phyloP scores from a whole-genome alignment of 352 stramenopile genomes.

The Saprolegnia diclina region DNA sequence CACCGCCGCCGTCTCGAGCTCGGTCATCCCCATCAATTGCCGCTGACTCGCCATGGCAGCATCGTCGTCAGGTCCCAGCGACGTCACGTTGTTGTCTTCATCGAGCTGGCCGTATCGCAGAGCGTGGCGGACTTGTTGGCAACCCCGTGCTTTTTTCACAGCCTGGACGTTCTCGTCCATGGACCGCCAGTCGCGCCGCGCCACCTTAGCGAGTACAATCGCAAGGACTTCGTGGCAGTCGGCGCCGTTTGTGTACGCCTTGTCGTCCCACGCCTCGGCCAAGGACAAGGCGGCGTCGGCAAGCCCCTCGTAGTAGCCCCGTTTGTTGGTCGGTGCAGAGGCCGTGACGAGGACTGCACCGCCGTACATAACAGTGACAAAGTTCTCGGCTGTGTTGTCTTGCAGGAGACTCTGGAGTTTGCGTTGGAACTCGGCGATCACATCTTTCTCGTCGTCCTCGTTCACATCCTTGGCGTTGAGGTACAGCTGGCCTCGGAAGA shows the following conservation, averaged over 20 bases:
- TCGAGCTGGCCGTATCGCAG: slow-evolving; percentile 9
- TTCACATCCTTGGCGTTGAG: slow-evolving; percentile 75
- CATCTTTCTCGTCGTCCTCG: slow-evolving; percentile 42
- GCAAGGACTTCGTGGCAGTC: slow-evolving; percentile 64
- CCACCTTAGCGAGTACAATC: slow-evolving; percentile 64
- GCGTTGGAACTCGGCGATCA: slow-evolving; percentile 43
- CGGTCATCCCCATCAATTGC: background rate
- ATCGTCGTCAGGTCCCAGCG: background rate
- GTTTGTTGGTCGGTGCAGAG: slow-evolving; percentile 54
- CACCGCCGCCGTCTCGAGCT: too few relatives aligned
- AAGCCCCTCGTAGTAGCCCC: slow-evolving; percentile 59
- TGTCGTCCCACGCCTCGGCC: slow-evolving; percentile 27
- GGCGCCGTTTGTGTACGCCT: slow-evolving; percentile 38
- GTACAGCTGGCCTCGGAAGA: slow-evolving; percentile 57
- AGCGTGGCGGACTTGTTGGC: background rate
- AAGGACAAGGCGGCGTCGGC: slow-evolving; percentile 39
- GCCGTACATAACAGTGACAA: slow-evolving; percentile 58
- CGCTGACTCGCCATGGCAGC: background rate
- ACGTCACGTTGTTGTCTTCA: background rate
- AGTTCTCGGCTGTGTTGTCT: slow-evolving; percentile 52
- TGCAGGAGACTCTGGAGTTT: slow-evolving; percentile 48
- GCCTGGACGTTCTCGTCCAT: slow-evolving; percentile 41
- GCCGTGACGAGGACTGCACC: slow-evolving; percentile 55
- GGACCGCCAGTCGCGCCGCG: slow-evolving; percentile 70
- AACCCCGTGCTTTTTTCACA: background rate